A percentile compares a stretch with the other conserved stretches of the same genome.
Evolutionary conservation across 495 filamentous ascomycete species (phyloP).

Genomic region (Trichoderma reesei): DNA sequence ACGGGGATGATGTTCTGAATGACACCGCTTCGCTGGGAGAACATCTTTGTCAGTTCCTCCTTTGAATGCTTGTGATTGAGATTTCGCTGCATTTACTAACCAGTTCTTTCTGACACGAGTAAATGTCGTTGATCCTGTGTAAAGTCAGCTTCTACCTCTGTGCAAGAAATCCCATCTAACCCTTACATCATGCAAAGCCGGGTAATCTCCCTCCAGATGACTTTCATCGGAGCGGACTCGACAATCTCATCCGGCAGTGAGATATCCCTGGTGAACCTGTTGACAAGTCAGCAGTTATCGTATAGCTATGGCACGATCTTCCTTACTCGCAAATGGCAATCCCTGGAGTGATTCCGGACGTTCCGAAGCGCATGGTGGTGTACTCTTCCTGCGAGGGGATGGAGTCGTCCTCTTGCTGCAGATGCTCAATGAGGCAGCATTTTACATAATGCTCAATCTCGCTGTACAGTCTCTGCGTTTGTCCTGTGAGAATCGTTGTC

Average conservation of each 20-base stretch:
- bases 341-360: not conserved
- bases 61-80: not conserved
- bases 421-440: not conserved
- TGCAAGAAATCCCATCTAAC: not conserved
- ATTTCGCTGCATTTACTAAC: not conserved
- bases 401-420: not conserved
- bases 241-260: not conserved
- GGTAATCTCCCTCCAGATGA: not conserved
- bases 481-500: not conserved
- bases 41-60: not conserved
- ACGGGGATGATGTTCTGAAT: not conserved
- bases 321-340: not conserved
- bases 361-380: not conserved
- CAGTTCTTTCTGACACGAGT: not conserved
- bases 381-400: not conserved
- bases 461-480: not conserved
- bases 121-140: not conserved
- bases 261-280: not conserved
- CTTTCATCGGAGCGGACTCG: not conserved
- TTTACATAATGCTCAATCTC: not conserved
- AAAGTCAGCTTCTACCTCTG: too few relatives aligned
- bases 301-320: not conserved
- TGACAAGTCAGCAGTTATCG: not conserved
- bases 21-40: not conserved
- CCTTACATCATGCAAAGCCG: not conserved